A percentile compares a stretch with the other conserved stretches of the same genome.
Evolutionary conservation across 2,329 filamentous ascomycete species (phyloP).

Genomic region (Ilyonectria sp.): DNA sequence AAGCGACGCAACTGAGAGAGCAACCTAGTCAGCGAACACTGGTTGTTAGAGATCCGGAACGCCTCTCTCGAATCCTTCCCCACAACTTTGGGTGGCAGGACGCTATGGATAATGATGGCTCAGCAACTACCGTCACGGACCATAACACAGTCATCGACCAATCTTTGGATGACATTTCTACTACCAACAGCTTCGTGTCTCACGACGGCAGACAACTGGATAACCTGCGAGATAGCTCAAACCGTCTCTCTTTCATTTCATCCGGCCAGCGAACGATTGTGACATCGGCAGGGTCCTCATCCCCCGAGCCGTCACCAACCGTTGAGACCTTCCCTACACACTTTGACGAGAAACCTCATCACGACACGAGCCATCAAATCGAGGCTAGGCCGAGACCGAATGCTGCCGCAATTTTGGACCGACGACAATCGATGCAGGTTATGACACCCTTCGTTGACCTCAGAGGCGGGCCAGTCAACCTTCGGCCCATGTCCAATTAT

Average conservation of each 20-base stretch:
- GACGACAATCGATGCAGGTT: constrained; percentile 67
- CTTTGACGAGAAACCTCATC: constrained; percentile 38
- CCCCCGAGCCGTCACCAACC: constrained; percentile 70
- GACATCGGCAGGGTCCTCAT: constrained; percentile 70
- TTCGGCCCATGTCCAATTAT: constrained; percentile 43
- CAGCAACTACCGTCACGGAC: constrained; percentile 36
- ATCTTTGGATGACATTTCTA: constrained; percentile 69
- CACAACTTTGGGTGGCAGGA: constrained; percentile 37
- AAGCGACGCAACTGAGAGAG: constrained; percentile 51
- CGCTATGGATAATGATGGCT: constrained; percentile 27
- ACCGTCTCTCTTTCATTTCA: constrained; percentile 73
- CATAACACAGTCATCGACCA: constrained; percentile 55
- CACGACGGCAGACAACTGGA: constrained; percentile 73
- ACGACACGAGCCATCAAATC: constrained; percentile 42
- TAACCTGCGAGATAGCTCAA: constrained; percentile 68
- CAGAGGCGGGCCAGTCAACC: constrained; percentile 47
- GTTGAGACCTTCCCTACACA: constrained; percentile 62
- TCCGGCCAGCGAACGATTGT: constrained; percentile 73
- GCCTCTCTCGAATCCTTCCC: constrained; percentile 56
- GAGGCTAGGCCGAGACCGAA: constrained; percentile 66
- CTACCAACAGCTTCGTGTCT: constrained; percentile 70
- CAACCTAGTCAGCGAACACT: constrained; percentile 63
- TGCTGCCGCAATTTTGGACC: constrained; percentile 65
- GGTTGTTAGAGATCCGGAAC: constrained; percentile 64
- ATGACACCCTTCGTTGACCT: constrained; percentile 61